Evolutionary conservation across 2,329 filamentous ascomycete genomes (phyloP), one percentile per base, ranked within the genome.

Genomic region (Cytospora mali): DNA sequence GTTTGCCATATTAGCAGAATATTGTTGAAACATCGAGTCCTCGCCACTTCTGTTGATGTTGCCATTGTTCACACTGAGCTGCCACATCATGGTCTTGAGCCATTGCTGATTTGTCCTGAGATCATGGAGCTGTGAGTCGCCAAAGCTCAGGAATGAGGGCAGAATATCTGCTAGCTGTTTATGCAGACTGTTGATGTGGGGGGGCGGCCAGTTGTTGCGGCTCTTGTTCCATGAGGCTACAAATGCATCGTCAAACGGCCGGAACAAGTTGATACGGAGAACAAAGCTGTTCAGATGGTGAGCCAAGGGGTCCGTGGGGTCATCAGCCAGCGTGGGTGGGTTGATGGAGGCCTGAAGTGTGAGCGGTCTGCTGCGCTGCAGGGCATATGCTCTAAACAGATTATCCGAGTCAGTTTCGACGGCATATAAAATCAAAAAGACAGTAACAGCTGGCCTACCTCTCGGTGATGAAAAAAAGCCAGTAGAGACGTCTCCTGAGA

Each of bases 381-480:
- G 78, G 55, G 88, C 88, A 72, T 92, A 92, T 14, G 89, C 85
- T 74, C 87, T 81, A 73, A 68, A 64, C 28, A n/a, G 27, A 50
- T 25, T 21, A 58, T 46, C 13, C n/a, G 58, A 21, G 62, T 72
- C 61, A 72, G 70, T 48, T 61, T 16, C 31, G 25, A 56, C 27
- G 16, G 52, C 49, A 13, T 48, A 51, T 18, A 29, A 39, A 49
- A 54, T 33, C 29, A 39, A 42, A 49, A 27, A 27, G 42, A 23
- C 6, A 18, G 42, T n/a, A 42, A n/a, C n/a, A n/a, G 46, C 10
- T 29, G n/a, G 65, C 75, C 69, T 75, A 88, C 86, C 89, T 84
- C 76, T 93, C 90, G 10, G 86, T 86, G 1, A 89, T 81, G 69
- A 89, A 88, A 10, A 92, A 77, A 11, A 92, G 79, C 89, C 90